These are phyloP conservation scores for Cryptococcus wingfieldii DNA, from an alignment of 1,284 basidiomycete species.

Conservation along the genomic window DNA sequence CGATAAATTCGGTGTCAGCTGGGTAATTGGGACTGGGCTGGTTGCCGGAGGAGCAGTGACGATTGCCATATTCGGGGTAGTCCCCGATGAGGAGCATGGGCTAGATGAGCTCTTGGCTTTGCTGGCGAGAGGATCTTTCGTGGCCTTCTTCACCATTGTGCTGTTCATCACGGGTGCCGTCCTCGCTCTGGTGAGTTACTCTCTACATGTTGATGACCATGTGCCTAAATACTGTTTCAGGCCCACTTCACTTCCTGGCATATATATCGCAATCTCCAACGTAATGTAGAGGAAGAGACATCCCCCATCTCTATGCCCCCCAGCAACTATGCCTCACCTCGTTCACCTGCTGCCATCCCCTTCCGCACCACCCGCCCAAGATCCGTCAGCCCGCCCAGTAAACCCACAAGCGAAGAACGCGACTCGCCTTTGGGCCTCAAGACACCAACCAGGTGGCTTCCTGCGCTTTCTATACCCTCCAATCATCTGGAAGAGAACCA, in stretches of 20 bases:
- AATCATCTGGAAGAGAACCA: too few species aligned
- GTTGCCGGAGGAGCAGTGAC: constrained; percentile 85
- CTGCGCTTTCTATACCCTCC: not conserved
- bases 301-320: constrained; percentile 24
- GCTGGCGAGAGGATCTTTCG: constrained; percentile 72
- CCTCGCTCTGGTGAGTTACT: constrained; percentile 60
- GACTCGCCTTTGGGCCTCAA: not conserved
- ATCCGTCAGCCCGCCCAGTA: not conserved
- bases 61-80: constrained; percentile 87
- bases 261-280: not conserved
- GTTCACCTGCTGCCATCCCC: constrained; percentile 28
- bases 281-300: not conserved
- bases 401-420: not conserved
- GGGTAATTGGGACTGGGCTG: constrained; percentile 77
- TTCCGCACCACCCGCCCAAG: constrained; percentile 23
- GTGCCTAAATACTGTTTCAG: not conserved
- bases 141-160: constrained; percentile 73
- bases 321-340: constrained; percentile 38
- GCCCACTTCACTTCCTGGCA: not conserved
- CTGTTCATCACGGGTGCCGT: constrained; percentile 61
- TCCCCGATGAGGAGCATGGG: constrained; percentile 83
- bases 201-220: not conserved
- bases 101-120: constrained; percentile 79
- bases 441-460: not conserved
- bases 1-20: constrained; percentile 77